Conservation (phyloP, 2,329 filamentous ascomycete species). For the Cladorrhinum sp. region DNA sequence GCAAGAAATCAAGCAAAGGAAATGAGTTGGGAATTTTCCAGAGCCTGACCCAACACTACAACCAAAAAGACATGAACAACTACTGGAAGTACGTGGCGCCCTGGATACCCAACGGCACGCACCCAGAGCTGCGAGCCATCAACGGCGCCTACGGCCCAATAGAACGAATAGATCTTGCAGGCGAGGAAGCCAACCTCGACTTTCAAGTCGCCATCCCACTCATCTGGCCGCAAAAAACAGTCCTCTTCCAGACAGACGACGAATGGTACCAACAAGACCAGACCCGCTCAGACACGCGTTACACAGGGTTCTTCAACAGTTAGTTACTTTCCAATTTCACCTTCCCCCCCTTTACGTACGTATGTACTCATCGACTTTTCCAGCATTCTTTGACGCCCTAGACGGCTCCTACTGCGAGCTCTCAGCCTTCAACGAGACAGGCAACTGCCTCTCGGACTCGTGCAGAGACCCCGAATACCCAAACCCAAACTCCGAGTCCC, state of each 20-base stretch:
- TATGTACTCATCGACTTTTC: background rate
- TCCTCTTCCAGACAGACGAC: conserved; percentile 30
- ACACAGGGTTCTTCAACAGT: conserved; percentile 32
- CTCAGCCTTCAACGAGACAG: conserved; percentile 17
- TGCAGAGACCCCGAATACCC: conserved; percentile 25
- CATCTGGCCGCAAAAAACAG: conserved; percentile 48
- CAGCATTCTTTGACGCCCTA: conserved; percentile 25
- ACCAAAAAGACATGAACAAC: conserved; percentile 27
- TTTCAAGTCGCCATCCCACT: conserved; percentile 47
- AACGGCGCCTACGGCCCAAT: conserved; percentile 20
- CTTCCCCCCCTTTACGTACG: background rate
- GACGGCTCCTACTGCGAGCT: conserved; percentile 25
- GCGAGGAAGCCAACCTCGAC: conserved; percentile 40
- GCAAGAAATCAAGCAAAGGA: conserved; percentile 18
- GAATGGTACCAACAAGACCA: conserved; percentile 31
- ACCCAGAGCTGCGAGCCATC: conserved; percentile 25
- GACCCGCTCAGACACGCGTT: conserved; percentile 22
- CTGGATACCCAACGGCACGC: conserved; percentile 31
- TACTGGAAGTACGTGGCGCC: conserved; percentile 25
- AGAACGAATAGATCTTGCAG: conserved; percentile 9
- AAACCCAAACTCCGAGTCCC: conserved; percentile 17
- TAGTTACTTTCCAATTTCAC: background rate
- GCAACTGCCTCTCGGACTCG: conserved; percentile 15
- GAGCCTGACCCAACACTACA: conserved; percentile 29
- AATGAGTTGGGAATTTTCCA: conserved; percentile 31